phyloP scores from a whole-genome alignment of 2,329 filamentous ascomycete genomes.

The Hyphodiscus sp. region DNA sequence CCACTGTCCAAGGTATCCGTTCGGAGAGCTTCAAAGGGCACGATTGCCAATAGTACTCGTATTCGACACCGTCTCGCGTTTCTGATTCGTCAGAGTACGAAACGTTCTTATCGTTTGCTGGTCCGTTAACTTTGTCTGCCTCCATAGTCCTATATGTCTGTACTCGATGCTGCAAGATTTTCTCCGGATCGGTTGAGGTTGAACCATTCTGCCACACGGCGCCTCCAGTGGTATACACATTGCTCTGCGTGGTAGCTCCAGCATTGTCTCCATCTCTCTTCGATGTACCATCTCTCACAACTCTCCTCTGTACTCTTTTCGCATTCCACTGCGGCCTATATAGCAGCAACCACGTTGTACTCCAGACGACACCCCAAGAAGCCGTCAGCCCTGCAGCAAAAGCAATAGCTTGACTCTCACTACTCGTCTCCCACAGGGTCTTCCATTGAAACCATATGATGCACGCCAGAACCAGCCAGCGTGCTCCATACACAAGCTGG shows the following conservation, averaged over 20 bases:
- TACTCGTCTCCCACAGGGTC: conserved; percentile 38
- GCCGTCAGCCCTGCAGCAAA: conserved; percentile 46
- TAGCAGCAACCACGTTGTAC: conserved; percentile 45
- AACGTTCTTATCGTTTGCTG: neutral
- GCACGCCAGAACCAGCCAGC: conserved; percentile 43
- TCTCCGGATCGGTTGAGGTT: neutral
- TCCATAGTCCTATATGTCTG: neutral
- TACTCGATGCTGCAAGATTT: neutral
- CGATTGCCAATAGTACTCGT: conserved; percentile 53
- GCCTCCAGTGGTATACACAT: conserved; percentile 8
- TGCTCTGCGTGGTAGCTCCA: conserved; percentile 1
- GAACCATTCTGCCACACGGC: neutral
- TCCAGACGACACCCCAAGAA: conserved; percentile 45
- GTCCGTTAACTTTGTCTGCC: neutral
- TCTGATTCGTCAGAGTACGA: neutral
- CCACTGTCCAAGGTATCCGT: conserved; percentile 49
- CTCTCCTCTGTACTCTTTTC: conserved; percentile 36
- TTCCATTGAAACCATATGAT: conserved; percentile 39
- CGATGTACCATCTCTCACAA: neutral
- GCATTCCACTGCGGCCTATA: conserved; percentile 50
- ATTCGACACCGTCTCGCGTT: conserved; percentile 10
- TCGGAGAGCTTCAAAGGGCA: conserved; percentile 46
- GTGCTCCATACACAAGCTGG: conserved; percentile 43
- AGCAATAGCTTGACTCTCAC: conserved; percentile 43
- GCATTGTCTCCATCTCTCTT: neutral